Base-by-base conservation (phyloP, 1,284 basidiomycete genomes). In the Ustilago bromivora region DNA sequence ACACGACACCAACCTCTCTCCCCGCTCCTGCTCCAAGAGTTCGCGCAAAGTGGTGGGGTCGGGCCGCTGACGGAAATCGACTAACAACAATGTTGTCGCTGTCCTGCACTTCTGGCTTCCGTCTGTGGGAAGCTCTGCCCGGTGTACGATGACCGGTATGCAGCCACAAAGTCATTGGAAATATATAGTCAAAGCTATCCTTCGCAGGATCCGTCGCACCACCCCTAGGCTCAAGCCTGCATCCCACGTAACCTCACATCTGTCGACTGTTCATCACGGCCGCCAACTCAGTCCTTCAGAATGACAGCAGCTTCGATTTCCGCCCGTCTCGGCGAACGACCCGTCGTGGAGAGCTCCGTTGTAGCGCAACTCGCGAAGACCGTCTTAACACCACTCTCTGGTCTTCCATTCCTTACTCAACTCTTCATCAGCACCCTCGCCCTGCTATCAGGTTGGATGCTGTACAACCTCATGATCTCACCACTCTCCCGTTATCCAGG, bases 401-500 rank as follows among this genome's bases (percentile, higher is more conserved):
- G 68, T 47, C 49, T 71, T 17, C 58, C 74, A 3, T 34, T 63
- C 6, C 43, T 56, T 1, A 4, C 65, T 6, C 74, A 71, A 55
- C 41, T 71, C 31, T 19, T 69, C 17, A 17, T 63, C 12, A 63
- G 51, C 32, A 41, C 40, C 13, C 4, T 55, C n/a, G 36, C 31
- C 1, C 47, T 76, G 11, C 40, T 59, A 7, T 53, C 51, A n/a
- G 66, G 52, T 34, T 76, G 69, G 69, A 69, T 71, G 61, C 10
- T 63, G 15, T 78, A 81, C 63, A 76, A 75, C 53, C 8, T 66
- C 32, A 57, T 61, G 17, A 34, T 79, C n/a, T 79, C 76, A 3
- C 79, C 79, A 5, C 67, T 79, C 4, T 61, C 79, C 13, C 64
- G 69, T 31, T 73, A 72, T 46, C 79, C 79, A 5, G 79, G 79